Conservation (phyloP, 2,329 filamentous ascomycete genomes). For the Aspergillus cejpii region DNA sequence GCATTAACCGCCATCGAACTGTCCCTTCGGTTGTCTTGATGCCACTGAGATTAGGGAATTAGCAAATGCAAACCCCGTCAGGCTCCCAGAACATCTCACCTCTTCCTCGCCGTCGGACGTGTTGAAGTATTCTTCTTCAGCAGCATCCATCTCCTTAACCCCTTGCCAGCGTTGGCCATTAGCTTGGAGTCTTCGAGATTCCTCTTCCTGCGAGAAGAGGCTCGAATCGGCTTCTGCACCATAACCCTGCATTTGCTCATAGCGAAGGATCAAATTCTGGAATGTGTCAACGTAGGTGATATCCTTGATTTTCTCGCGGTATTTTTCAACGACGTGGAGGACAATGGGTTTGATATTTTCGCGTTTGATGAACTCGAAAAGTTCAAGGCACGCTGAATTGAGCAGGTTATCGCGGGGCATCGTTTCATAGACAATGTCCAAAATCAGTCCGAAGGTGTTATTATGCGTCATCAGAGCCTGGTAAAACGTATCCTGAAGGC, state of each 20-base stretch:
- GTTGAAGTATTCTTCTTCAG: slow-evolving; percentile 93
- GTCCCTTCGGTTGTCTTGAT: slow-evolving; percentile 34
- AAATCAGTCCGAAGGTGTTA: slow-evolving; percentile 72
- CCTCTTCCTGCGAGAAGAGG: slow-evolving; percentile 66
- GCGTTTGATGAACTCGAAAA: slow-evolving; percentile 84
- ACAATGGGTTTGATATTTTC: slow-evolving; percentile 76
- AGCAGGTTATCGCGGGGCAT: slow-evolving; percentile 89
- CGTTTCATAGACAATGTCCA: slow-evolving; percentile 75
- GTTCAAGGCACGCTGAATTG: slow-evolving; percentile 86
- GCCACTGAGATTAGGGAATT: slow-evolving; percentile 24
- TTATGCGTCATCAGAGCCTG: slow-evolving; percentile 76
- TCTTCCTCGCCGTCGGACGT: slow-evolving; percentile 79
- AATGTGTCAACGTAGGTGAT: slow-evolving; percentile 85
- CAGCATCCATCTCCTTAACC: slow-evolving; percentile 74
- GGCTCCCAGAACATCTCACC: slow-evolving; percentile 18
- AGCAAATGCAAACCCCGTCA: background rate
- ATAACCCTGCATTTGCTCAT: slow-evolving; percentile 70
- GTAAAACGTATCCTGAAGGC: slow-evolving; percentile 85
- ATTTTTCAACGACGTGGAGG: slow-evolving; percentile 75
- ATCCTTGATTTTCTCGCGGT: slow-evolving; percentile 66
- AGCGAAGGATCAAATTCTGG: slow-evolving; percentile 64
- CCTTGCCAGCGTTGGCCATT: slow-evolving; percentile 60
- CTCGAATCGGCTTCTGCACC: slow-evolving; percentile 55
- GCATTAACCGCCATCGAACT: slow-evolving; percentile 25
- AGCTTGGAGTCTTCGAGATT: slow-evolving; percentile 42